These are phyloP conservation scores for Halteria grandinella DNA, from an alignment of 73 alveolate species.

Conservation along the genomic window DNA sequence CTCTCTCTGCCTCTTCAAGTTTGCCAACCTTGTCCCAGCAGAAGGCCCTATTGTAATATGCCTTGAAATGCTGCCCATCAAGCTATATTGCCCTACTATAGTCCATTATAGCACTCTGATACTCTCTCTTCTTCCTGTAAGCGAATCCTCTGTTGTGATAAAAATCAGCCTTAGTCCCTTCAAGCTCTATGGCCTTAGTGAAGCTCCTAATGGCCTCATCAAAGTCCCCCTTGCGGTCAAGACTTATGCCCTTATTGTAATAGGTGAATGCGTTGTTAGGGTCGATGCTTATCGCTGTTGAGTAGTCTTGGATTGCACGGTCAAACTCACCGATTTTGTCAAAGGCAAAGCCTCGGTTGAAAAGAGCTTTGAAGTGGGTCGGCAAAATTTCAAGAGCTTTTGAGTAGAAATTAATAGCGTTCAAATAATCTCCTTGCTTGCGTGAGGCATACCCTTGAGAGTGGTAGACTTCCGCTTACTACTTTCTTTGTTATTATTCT, in stretches of 20 bases:
- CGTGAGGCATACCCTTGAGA: constrained; percentile 81
- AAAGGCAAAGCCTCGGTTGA: constrained; percentile 97
- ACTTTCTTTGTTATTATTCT: constrained; percentile 35
- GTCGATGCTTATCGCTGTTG: constrained; percentile 93
- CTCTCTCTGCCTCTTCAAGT: constrained; percentile 94
- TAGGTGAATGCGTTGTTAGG: constrained; percentile 95
- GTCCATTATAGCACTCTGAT: constrained; percentile 90
- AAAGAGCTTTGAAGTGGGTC: constrained; percentile 81
- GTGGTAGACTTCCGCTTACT: constrained; percentile 77
- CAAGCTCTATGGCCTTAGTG: constrained; percentile 91
- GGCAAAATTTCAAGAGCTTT: constrained; percentile 82
- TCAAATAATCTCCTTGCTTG: constrained; percentile 74
- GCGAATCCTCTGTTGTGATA: constrained; percentile 98
- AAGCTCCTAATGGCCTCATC: constrained; percentile 93
- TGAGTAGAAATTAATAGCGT: constrained; percentile 77
- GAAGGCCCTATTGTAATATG: constrained; percentile 96
- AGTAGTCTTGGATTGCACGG: constrained; percentile 93
- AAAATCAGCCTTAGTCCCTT: constrained; percentile 96
- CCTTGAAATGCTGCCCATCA: constrained; percentile 92
- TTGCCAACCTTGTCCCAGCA: constrained; percentile 96
- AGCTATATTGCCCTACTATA: constrained; percentile 87
- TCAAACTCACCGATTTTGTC: constrained; percentile 95
- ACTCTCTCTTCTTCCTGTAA: constrained; percentile 88
- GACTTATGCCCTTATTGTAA: constrained; percentile 96
- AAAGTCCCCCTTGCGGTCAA: constrained; percentile 94